Conservation (phyloP, 2,329 filamentous ascomycete genomes). For the Claviceps citrina region DNA sequence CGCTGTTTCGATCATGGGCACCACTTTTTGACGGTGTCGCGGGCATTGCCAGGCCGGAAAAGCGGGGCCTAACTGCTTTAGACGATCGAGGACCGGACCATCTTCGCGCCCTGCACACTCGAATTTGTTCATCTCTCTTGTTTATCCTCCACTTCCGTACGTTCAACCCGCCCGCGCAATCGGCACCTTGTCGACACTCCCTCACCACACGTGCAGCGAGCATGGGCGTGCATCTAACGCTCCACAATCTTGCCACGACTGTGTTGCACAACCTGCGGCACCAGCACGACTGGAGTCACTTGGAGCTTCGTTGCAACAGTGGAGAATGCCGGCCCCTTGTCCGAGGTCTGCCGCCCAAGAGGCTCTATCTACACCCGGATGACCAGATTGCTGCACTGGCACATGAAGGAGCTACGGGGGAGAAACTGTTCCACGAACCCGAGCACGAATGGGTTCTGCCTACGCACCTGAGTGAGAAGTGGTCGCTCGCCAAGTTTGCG, state of each 20-base stretch:
- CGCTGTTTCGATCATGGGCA: too few relatives aligned
- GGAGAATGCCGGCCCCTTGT: constrained; percentile 44
- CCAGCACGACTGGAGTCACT: constrained; percentile 58
- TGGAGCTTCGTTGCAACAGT: constrained; percentile 37
- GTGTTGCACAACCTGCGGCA: constrained; percentile 57
- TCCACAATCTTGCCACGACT: constrained; percentile 19
- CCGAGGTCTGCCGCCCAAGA: constrained; percentile 55
- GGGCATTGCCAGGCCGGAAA: too few relatives aligned
- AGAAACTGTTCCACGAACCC: constrained; percentile 30
- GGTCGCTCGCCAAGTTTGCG: constrained; percentile 51
- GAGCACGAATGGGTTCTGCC: constrained; percentile 66
- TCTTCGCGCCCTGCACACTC: background rate
- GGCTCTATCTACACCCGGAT: constrained; percentile 67
- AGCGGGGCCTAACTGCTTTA: too few relatives aligned
- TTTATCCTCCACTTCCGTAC: too few relatives aligned
- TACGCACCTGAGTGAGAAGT: constrained; percentile 56
- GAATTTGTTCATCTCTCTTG: too few relatives aligned
- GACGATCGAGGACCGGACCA: too few relatives aligned
- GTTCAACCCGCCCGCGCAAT: background rate
- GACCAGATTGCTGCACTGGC: constrained; percentile 63
- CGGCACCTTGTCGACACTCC: background rate
- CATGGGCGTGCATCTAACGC: background rate
- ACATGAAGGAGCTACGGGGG: constrained; percentile 33
- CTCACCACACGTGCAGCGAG: background rate
- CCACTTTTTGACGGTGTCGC: too few relatives aligned